Evolutionary conservation across 805 yeast genomes (phyloP).

Genomic region (Suhomyces sp.): DNA sequence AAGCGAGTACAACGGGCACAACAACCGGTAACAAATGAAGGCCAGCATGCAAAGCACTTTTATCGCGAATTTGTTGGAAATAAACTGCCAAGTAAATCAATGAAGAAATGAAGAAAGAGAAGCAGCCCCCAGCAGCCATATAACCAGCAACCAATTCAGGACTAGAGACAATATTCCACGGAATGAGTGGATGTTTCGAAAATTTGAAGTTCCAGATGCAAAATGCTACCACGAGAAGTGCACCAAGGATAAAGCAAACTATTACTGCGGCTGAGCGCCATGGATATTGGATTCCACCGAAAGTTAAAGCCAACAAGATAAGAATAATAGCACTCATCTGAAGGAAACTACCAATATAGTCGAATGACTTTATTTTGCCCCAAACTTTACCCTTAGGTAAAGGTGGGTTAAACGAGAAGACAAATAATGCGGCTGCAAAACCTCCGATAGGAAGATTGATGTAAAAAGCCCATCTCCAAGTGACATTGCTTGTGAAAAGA

Average conservation of each 20-base stretch:
- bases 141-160: constrained; percentile 15
- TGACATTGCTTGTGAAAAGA: constrained; percentile 22
- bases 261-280: constrained; percentile 26
- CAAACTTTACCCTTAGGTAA: constrained; percentile 10
- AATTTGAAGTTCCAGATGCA: constrained; percentile 19
- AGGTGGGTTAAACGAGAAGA: constrained; percentile 21
- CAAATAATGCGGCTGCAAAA: constrained; percentile 17
- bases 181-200: constrained; percentile 19
- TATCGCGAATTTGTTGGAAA: constrained; percentile 47
- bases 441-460: constrained; percentile 27
- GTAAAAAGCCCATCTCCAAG: constrained; percentile 30
- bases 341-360: constrained; percentile 20
- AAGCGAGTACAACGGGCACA: constrained; percentile 36
- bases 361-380: constrained; percentile 17
- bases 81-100: constrained; percentile 39
- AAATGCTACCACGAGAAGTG: constrained; percentile 14
- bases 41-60: constrained; percentile 46
- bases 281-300: constrained; percentile 18
- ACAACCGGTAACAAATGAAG: constrained; percentile 44
- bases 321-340: constrained; percentile 20
- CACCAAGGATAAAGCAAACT: constrained; percentile 23
- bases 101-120: constrained; percentile 19
- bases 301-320: constrained; percentile 23
- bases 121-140: constrained; percentile 13
- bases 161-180: constrained; percentile 14